Evolutionary conservation across 768 basidiomycete species (phyloP).

Genomic region (Macrolepiota dolichaula): DNA sequence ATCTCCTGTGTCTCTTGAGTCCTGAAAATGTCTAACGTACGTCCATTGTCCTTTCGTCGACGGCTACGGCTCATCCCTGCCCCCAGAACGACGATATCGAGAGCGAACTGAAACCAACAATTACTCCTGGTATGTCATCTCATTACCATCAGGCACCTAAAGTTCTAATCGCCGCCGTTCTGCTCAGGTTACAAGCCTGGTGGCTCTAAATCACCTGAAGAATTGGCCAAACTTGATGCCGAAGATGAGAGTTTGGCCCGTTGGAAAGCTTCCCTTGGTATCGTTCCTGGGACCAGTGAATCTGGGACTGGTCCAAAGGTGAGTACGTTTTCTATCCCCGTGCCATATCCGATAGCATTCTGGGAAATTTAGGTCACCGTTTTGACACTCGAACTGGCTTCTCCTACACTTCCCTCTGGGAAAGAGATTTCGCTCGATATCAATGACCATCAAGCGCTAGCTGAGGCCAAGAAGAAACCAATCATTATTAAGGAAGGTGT

Average conservation of each 20-base stretch:
- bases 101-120: slow-evolving; percentile 57
- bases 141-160: background rate
- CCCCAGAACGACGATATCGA: slow-evolving; percentile 50
- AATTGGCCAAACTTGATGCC: slow-evolving; percentile 83
- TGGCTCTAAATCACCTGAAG: slow-evolving; percentile 69
- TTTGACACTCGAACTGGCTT: slow-evolving; percentile 73
- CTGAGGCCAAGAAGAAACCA: slow-evolving; percentile 73
- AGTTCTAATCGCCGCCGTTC: background rate
- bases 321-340: background rate
- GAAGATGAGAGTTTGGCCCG: slow-evolving; percentile 90
- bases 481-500: slow-evolving; percentile 79
- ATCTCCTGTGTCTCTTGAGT: slow-evolving; percentile 12
- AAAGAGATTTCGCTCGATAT: slow-evolving; percentile 71
- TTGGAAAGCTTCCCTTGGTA: slow-evolving; percentile 94
- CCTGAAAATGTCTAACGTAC: slow-evolving; percentile 51
- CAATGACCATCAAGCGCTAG: slow-evolving; percentile 38
- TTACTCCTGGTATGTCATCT: slow-evolving; percentile 53
- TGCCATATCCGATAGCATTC: background rate
- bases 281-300: slow-evolving; percentile 48
- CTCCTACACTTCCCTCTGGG: slow-evolving; percentile 61
- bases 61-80: slow-evolving; percentile 9
- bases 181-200: slow-evolving; percentile 69
- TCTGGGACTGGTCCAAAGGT: slow-evolving; percentile 66
- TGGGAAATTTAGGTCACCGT: slow-evolving; percentile 56
- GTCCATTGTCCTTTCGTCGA: slow-evolving; percentile 19